A percentile compares a stretch with the other conserved stretches of the same genome.
These are phyloP conservation scores for Arthrobotrys entomopaga DNA, from an alignment of 2,329 filamentous ascomycete genomes.

Conservation along the genomic window DNA sequence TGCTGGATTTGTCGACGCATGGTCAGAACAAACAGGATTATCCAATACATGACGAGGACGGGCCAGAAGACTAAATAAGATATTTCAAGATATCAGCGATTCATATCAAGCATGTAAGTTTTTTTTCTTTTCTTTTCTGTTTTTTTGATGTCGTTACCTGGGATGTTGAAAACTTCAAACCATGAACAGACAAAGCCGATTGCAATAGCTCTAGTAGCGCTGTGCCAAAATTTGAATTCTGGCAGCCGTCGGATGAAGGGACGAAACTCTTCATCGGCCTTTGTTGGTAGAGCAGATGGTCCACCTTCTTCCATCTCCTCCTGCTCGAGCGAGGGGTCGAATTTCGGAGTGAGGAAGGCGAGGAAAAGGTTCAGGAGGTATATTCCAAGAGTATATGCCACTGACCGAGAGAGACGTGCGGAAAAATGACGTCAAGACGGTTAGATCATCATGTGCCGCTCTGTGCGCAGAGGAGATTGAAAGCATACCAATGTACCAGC, in stretches of 20 bases:
- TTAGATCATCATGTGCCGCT: too few relatives aligned
- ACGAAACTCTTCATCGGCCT: constrained; percentile 96
- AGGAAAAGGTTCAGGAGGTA: constrained; percentile 99
- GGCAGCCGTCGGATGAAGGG: constrained; percentile 95
- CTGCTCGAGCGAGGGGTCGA: constrained; percentile 93
- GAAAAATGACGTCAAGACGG: neutral
- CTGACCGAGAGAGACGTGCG: constrained; percentile 64
- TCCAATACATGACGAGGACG: constrained; percentile 97
- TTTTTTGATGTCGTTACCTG: constrained; percentile 61
- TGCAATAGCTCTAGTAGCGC: constrained; percentile 84
- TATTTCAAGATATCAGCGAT: too few relatives aligned
- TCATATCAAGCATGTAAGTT: too few relatives aligned
- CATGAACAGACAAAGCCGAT: constrained; percentile 89
- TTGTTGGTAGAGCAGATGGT: constrained; percentile 83
- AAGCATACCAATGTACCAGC: constrained; percentile 95
- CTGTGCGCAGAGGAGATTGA: too few relatives aligned
- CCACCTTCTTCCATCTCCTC: constrained; percentile 96
- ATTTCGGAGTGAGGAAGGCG: constrained; percentile 97
- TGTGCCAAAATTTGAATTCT: constrained; percentile 99
- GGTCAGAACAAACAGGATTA: constrained; percentile 93
- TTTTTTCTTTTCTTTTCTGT: too few relatives aligned
- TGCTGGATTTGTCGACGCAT: constrained; percentile 99
- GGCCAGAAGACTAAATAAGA: constrained; percentile 86
- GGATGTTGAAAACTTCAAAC: constrained; percentile 94
- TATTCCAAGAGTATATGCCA: constrained; percentile 96